Evolutionary conservation across 1,284 basidiomycete species (phyloP).

Genomic region (Agaricales sp.): DNA sequence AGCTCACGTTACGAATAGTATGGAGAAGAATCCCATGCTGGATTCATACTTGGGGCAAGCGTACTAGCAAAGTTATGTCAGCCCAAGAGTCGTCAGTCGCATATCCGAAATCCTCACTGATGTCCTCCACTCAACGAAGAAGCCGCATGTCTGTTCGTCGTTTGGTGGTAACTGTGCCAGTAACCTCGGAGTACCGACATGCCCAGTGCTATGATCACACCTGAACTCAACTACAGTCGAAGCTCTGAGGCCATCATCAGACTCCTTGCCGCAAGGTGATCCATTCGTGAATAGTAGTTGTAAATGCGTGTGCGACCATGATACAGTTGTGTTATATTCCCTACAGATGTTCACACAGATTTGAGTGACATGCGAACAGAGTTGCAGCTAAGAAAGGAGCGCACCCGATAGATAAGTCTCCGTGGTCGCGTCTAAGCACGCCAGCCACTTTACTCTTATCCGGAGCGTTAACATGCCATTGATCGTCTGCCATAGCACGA

Average conservation of each 20-base stretch:
- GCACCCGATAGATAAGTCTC: constrained; percentile 67
- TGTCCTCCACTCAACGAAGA: constrained; percentile 65
- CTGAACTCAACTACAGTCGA: constrained; percentile 58
- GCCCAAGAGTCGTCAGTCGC: background rate
- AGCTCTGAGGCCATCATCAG: constrained; percentile 32
- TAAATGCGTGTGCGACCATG: constrained; percentile 34
- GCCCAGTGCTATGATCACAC: constrained; percentile 46
- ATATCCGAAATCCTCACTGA: constrained; percentile 31
- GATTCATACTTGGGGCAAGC: constrained; percentile 55
- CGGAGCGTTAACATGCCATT: constrained; percentile 44
- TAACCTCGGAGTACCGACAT: constrained; percentile 45
- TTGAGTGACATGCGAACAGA: background rate
- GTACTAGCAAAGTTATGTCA: constrained; percentile 21
- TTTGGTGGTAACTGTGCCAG: constrained; percentile 49
- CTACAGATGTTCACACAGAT: no score
- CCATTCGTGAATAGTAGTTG: constrained; percentile 47
- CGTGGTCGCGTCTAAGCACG: constrained; percentile 47
- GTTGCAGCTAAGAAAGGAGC: no score
- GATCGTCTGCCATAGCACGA: constrained; percentile 39
- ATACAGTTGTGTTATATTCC: constrained; percentile 49
- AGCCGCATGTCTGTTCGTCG: constrained; percentile 53
- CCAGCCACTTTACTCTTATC: constrained; percentile 49
- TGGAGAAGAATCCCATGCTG: constrained; percentile 38
- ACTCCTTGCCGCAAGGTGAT: constrained; percentile 41
- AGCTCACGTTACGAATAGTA: constrained; percentile 42